phyloP scores from a whole-genome alignment of 1,284 basidiomycete species.

The Neonothopanus nambi region DNA sequence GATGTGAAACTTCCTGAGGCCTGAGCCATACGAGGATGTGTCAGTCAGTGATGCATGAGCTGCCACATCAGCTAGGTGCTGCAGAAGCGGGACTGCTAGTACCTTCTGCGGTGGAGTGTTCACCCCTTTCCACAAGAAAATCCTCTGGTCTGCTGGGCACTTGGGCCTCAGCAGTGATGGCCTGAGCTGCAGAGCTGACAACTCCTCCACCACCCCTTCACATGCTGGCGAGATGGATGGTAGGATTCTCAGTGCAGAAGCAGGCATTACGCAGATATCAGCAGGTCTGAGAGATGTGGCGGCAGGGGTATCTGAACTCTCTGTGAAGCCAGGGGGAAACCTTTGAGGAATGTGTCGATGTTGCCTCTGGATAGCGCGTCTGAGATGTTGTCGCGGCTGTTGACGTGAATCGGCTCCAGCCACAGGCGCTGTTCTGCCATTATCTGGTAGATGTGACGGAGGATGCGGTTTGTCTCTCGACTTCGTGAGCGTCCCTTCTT shows the following conservation, averaged over 20 bases:
- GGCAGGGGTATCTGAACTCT: constrained; percentile 20
- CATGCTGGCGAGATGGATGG: no score
- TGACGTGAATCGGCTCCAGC: no score
- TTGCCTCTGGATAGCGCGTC: constrained; percentile 36
- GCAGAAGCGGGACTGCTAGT: constrained; percentile 21
- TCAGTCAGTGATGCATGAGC: constrained; percentile 28
- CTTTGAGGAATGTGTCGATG: constrained; percentile 26
- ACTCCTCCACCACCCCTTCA: constrained; percentile 14
- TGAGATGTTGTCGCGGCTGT: constrained; percentile 30
- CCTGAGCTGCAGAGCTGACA: not conserved
- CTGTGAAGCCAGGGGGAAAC: constrained; percentile 26
- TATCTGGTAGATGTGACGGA: no score
- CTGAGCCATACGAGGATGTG: constrained; percentile 30
- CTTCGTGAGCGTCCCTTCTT: constrained; percentile 33
- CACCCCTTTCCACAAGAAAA: constrained; percentile 34
- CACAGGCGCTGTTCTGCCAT: no score
- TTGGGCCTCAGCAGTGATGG: constrained; percentile 26
- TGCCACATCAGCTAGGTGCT: constrained; percentile 7
- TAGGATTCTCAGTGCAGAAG: constrained; percentile 16
- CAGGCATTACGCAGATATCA: constrained; percentile 20
- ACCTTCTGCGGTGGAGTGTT: constrained; percentile 23
- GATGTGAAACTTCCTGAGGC: constrained; percentile 37
- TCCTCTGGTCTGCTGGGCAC: constrained; percentile 27
- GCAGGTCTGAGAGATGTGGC: constrained; percentile 11
- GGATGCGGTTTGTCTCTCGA: constrained; percentile 27